phyloP scores from a whole-genome alignment of 108 stramenopile species.

The Poteriospumella lacustris region DNA sequence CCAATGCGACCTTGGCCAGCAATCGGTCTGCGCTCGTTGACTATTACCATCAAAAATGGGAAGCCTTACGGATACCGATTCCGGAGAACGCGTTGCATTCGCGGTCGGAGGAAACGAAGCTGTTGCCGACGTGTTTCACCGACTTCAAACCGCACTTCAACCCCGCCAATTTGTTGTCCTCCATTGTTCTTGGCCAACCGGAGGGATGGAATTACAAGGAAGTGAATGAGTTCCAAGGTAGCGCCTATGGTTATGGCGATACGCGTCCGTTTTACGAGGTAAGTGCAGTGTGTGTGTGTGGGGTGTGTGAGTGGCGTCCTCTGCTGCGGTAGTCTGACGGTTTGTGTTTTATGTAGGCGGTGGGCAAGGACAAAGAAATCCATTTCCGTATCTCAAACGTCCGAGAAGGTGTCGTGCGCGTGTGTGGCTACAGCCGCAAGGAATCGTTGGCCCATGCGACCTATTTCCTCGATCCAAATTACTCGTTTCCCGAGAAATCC shows the following conservation, averaged over 20 bases:
- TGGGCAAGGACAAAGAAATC: neutral
- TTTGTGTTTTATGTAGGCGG: too few relatives aligned
- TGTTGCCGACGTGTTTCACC: neutral
- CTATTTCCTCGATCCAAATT: neutral
- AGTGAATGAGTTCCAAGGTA: neutral
- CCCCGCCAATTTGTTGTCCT: neutral
- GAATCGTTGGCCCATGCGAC: neutral
- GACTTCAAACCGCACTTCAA: conserved; percentile 4
- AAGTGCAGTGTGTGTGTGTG: too few relatives aligned
- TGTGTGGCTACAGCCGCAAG: neutral
- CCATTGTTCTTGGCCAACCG: neutral
- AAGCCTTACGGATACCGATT: neutral
- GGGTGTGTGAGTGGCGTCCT: too few relatives aligned
- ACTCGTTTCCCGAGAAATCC: neutral
- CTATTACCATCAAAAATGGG: neutral
- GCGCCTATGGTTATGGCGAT: neutral
- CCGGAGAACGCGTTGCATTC: neutral
- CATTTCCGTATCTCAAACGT: neutral
- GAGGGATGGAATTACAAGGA: neutral
- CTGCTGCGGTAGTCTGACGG: too few relatives aligned
- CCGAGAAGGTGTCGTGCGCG: neutral
- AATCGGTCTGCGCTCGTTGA: neutral
- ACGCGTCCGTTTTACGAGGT: neutral
- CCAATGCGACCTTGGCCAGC: neutral
- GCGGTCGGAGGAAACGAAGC: neutral